These are phyloP conservation scores for Ilyonectria mors-panacis DNA, from an alignment of 2,329 filamentous ascomycete species.

Conservation along the genomic window DNA sequence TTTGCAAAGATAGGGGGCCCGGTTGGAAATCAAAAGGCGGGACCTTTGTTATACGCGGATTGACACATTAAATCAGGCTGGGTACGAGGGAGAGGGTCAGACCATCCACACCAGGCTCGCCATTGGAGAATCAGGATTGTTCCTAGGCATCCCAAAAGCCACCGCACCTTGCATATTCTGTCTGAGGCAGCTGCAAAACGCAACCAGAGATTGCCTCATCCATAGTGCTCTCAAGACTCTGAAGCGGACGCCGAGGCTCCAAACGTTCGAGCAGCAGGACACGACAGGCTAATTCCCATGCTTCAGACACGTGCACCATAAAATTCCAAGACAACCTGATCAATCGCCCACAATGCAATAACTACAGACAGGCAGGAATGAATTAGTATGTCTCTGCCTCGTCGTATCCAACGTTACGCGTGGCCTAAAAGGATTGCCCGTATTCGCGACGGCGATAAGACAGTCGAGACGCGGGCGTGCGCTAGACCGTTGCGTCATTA, in stretches of 20 bases:
- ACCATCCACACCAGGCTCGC: background rate
- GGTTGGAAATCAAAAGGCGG: background rate
- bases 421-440: background rate
- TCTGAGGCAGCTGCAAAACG: background rate
- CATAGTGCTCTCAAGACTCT: background rate
- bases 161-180: background rate
- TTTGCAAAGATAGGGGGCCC: background rate
- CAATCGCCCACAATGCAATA: background rate
- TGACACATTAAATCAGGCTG: background rate
- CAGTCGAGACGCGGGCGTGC: background rate
- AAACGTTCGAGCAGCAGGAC: background rate
- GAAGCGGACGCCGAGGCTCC: background rate
- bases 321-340: background rate
- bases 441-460: background rate
- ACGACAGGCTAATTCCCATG: background rate
- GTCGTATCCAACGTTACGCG: background rate
- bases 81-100: background rate
- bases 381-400: background rate
- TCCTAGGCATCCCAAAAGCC: background rate
- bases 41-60: background rate
- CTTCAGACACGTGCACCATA: background rate
- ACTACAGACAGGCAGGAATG: background rate
- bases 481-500: background rate
- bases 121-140: background rate
- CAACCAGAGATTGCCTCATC: background rate